Evolutionary conservation across 169 alveolate species (phyloP).

Genomic region (Plasmodium cynomolgi): DNA sequence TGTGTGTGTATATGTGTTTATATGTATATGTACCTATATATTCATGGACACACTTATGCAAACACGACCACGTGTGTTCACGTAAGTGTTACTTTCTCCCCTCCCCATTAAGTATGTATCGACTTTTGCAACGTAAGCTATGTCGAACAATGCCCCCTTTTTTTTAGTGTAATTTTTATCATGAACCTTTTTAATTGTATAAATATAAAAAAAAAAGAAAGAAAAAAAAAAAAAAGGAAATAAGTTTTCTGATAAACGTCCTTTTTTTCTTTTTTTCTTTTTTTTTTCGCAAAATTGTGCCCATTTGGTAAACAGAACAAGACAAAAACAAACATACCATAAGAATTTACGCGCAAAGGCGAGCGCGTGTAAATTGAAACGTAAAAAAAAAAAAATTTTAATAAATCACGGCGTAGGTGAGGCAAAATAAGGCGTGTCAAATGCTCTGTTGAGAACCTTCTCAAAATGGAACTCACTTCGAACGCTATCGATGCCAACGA

Average conservation of each 20-base stretch:
- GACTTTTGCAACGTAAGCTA: background rate
- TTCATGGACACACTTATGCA: background rate
- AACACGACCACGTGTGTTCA: background rate
- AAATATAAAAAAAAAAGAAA: background rate
- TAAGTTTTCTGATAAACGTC: background rate
- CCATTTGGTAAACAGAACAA: slow-evolving; percentile 1
- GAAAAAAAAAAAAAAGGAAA: background rate
- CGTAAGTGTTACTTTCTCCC: background rate
- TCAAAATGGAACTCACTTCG: slow-evolving; percentile 20
- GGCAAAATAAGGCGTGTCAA: background rate
- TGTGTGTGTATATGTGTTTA: background rate
- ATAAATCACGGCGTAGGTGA: background rate
- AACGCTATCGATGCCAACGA: background rate
- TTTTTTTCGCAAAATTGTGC: background rate
- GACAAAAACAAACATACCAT: background rate
- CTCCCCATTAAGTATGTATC: background rate
- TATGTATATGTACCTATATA: background rate
- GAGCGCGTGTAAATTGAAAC: background rate
- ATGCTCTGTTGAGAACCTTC: background rate
- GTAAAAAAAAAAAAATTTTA: slow-evolving; percentile 8
- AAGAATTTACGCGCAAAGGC: background rate
- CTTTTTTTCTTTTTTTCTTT: background rate
- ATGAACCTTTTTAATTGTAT: background rate
- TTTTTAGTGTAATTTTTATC: background rate
- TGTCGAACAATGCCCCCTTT: background rate